A percentile compares a stretch with the other conserved stretches of the same genome.
These are phyloP conservation scores for Daedaleopsis sinensis DNA, from an alignment of 768 basidiomycete species.

Conservation along the genomic window DNA sequence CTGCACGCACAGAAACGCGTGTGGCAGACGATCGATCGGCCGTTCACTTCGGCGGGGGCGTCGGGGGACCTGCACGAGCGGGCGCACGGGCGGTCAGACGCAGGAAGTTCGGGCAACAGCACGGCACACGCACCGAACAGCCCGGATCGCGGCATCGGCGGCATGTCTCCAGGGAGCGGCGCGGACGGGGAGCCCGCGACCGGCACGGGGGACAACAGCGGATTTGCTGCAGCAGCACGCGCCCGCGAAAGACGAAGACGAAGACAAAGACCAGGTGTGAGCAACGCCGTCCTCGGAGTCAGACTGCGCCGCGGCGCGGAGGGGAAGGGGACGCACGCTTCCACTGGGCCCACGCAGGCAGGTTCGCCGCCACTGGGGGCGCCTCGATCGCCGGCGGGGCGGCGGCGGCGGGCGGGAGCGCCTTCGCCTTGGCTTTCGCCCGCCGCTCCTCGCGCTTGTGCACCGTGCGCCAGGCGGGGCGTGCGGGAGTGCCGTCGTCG, in stretches of 20 bases:
- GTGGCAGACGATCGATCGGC: too few species aligned
- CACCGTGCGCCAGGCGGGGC: conserved; percentile 76
- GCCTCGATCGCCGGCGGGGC: conserved; percentile 40
- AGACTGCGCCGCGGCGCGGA: not conserved
- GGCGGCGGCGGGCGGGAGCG: conserved; percentile 33
- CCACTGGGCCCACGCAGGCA: conserved; percentile 88
- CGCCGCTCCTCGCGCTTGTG: conserved; percentile 64
- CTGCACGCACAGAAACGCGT: too few species aligned
- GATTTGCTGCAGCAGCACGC: conserved; percentile 58
- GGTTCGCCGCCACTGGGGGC: conserved; percentile 48
- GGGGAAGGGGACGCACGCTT: conserved; percentile 54
- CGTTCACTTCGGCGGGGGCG: conserved; percentile 33
- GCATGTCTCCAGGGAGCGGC: conserved; percentile 36
- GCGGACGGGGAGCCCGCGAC: conserved; percentile 36
- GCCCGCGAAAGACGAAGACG: not conserved
- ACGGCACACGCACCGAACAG: conserved; percentile 67
- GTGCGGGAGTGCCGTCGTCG: conserved; percentile 52
- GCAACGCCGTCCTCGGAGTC: too few species aligned
- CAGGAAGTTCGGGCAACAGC: not conserved
- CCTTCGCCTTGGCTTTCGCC: conserved; percentile 41
- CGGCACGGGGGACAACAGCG: conserved; percentile 55
- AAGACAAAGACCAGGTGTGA: too few species aligned
- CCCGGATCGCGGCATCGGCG: conserved; percentile 57
- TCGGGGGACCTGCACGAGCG: conserved; percentile 29
- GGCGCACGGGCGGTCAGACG: not conserved